Conservation (phyloP, 768 basidiomycete species). For the Lentinula lateritia region DNA sequence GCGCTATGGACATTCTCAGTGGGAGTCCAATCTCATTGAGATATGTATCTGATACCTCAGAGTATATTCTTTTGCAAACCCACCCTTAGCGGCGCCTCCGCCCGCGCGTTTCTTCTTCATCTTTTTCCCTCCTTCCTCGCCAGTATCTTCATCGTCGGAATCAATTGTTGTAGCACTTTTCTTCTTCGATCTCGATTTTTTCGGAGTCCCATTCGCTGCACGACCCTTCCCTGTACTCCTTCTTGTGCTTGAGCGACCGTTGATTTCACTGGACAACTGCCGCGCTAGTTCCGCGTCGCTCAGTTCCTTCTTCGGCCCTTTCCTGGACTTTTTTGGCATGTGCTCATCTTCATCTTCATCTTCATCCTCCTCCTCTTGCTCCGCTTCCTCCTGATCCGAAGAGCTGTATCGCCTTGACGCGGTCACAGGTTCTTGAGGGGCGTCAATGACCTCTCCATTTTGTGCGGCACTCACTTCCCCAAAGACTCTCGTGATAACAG, state of each 20-base stretch:
- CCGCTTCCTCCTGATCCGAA: conserved; percentile 23
- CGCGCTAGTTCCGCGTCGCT: conserved; percentile 69
- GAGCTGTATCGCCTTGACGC: conserved; percentile 19
- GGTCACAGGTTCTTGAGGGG: conserved; percentile 20
- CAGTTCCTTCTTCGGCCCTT: conserved; percentile 42
- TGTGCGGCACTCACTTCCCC: conserved; percentile 42
- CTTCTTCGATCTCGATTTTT: conserved; percentile 36
- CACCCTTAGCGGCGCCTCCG: conserved; percentile 54
- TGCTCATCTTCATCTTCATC: conserved; percentile 26
- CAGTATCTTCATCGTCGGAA: conserved; percentile 48
- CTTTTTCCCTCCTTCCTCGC: conserved; percentile 32
- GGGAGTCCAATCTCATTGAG: conserved; percentile 3
- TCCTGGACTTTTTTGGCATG: conserved; percentile 41
- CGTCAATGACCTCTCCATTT: conserved; percentile 27
- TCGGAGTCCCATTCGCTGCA: conserved; percentile 35
- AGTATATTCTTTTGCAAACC: conserved; percentile 72
- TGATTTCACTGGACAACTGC: conserved; percentile 65
- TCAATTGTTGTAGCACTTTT: conserved; percentile 54
- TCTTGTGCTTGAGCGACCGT: conserved; percentile 54
- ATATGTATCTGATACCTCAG: conserved; percentile 48
- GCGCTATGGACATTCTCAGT: conserved; percentile 39
- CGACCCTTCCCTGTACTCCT: conserved; percentile 33
- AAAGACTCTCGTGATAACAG: conserved; percentile 61
- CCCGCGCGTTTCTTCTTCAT: conserved; percentile 38
- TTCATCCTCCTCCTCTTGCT: conserved; percentile 24